Evolutionary conservation across 345 rosid genomes (phyloP), one percentile per base, ranked within the genome.

Genomic region (Eutrema yunnanense): DNA sequence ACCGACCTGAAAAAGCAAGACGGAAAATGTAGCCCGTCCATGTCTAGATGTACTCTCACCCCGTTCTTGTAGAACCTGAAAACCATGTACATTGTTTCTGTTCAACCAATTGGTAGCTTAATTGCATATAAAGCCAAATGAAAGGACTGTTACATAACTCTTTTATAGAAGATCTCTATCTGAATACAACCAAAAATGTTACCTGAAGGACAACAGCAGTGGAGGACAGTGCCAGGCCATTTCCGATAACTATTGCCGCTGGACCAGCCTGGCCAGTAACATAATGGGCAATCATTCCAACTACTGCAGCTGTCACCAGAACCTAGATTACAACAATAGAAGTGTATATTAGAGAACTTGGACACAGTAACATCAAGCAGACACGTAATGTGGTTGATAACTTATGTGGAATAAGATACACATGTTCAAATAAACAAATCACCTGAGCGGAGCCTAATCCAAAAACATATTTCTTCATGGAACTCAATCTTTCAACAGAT

Each of bases 181-280:
- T 58, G 65, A 58, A 67, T 59, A 52, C 62, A 61, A 46, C 50
- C 54, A 68, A 52, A 68, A 29, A 37, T 41, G 63, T 48, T 62
- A 91, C 99, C 96, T 95, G 97, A 75, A 95, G 84, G 62, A 95
- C 99, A 67, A 95, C 99, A 40, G 99, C 99, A 63, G 99, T 95
- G 55, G 99, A 95, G 60, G 99, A 95, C 64, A 95, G 80, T 44
- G 99, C 97, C 69, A 95, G 84, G 59, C 99, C 99, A 80, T 95
- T 95, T 71, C 99, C 99, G 74, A 95, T 84, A 48, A 95, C 99
- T 72, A 95, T 88, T 49, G 97, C 87, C 57, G 99, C 97, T 73
- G 99, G 95, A 83, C 93, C 95, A 66, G 90, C 84, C 78, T 78
- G 85, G 46, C 97, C 87, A 83, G 88, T 82, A 73, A 86, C 86